Conservation (phyloP, 495 filamentous ascomycete genomes). For the Xylaria curta region DNA sequence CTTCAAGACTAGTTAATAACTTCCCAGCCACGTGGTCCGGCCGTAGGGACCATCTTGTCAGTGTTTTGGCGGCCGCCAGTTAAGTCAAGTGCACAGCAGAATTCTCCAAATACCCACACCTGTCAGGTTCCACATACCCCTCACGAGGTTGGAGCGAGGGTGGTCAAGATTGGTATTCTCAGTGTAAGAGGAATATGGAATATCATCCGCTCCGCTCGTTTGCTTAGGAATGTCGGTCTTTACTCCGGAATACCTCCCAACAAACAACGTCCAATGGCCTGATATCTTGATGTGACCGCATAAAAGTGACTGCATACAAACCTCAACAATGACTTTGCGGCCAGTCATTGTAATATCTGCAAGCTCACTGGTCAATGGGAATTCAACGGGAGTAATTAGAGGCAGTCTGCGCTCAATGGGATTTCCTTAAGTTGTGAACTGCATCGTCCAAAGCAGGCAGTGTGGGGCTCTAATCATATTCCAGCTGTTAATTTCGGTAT, state of each 20-base stretch:
- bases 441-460: neutral
- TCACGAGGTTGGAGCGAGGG: neutral
- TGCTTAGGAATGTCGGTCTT: too few relatives aligned
- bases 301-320: neutral
- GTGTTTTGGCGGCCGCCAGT: neutral
- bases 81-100: constrained; percentile 12
- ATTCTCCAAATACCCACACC: constrained; percentile 22
- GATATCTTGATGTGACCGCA: neutral
- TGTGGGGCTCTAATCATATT: neutral
- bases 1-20: neutral
- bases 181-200: neutral
- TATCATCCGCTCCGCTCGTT: neutral
- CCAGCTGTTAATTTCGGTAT: neutral
- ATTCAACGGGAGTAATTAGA: too few relatives aligned
- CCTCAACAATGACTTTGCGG: neutral
- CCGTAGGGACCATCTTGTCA: neutral
- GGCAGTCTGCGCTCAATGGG: neutral
- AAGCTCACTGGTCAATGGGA: neutral
- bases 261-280: neutral
- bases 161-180: neutral
- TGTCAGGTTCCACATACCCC: constrained; percentile 15
- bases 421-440: neutral
- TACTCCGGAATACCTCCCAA: neutral
- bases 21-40: neutral
- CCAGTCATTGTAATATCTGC: neutral